Conservation (phyloP, 371 early-diverging fungal species). For the Quaeritorhiza haematococci region DNA sequence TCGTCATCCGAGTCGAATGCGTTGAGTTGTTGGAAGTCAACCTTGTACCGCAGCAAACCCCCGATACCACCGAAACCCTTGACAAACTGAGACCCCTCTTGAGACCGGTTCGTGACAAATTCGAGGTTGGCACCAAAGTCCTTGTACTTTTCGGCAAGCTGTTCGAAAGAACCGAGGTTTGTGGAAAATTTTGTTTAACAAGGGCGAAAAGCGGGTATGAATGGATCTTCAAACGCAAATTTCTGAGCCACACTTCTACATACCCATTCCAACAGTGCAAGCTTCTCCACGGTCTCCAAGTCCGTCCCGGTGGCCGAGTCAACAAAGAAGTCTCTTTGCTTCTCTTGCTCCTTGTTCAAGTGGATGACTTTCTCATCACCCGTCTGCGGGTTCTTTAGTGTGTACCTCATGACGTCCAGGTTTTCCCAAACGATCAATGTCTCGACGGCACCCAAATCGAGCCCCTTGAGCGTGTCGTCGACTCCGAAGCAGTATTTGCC, state of each 20-base stretch:
- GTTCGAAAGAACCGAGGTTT: neutral
- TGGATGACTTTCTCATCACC: slow-evolving; percentile 63
- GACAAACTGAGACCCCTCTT: slow-evolving; percentile 98
- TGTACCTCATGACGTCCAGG: slow-evolving; percentile 71
- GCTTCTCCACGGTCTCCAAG: slow-evolving; percentile 73
- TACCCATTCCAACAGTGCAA: slow-evolving; percentile 88
- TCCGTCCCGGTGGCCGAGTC: slow-evolving; percentile 62
- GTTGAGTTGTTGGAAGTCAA: slow-evolving; percentile 34
- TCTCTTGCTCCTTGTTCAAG: slow-evolving; percentile 81
- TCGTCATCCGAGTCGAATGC: slow-evolving; percentile 41
- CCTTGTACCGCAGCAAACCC: slow-evolving; percentile 95
- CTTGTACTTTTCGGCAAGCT: slow-evolving; percentile 97
- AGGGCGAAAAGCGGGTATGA: neutral
- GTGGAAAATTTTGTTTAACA: neutral
- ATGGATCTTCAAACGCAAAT: too few species aligned
- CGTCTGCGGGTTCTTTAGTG: slow-evolving; percentile 68
- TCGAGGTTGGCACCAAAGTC: slow-evolving; percentile 92
- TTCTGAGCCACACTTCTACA: neutral
- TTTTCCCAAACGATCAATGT: slow-evolving; percentile 97
- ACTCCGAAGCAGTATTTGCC: slow-evolving; percentile 97
- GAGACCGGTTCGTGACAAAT: slow-evolving; percentile 96
- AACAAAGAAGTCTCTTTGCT: slow-evolving; percentile 58
- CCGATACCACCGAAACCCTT: slow-evolving; percentile 99
- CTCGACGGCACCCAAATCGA: slow-evolving; percentile 97
- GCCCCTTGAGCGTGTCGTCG: slow-evolving; percentile 93